Base-by-base conservation (phyloP, 441 rosid genomes). In the Raphanus hybrid region DNA sequence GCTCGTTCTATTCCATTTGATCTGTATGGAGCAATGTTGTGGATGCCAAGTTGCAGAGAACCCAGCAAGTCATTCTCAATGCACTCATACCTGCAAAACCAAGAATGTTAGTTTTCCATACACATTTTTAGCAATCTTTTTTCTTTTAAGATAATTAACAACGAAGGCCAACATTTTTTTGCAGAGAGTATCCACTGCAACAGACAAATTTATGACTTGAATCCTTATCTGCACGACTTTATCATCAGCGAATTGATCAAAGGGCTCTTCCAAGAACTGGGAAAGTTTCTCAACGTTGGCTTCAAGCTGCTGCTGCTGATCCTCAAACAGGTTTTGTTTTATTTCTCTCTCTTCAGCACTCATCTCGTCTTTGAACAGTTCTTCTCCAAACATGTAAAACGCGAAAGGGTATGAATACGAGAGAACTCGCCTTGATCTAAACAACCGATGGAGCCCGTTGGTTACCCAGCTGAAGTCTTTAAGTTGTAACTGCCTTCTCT, bases 231-330 rank as follows among this genome's bases (percentile, higher is more conserved):
- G 81, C 84, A 75, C 59, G 43, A 89, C 66, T 52, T 79, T 77
- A 34, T 69, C 70, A 70, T 82, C 86, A 16, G 71, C 29, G 57
- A 80, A 88, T 8, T 64, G 52, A 57, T 89, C 85, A 64, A 92
- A 90, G 0, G 86, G 81, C 85, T 90, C 97, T 45, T 84, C 91
- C 8, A 92, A 74, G 74, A 77, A 75, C 75, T 75, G 69, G 1
- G 95, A 92, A 12, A 92, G 97, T 80, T 81, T 89, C 85, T 92
- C 97, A 70, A 92, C 84, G 74, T 89, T 84, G 11, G 69, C 83
- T 80, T 90, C 93, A 73, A 90, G 86, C 72, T 86, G 95, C 84
- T 90, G 93, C 78, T 92, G 97, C 78, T 86, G 93, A 76, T 87
- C 87, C 86, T 92, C 97, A 78, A 92, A 92, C 76, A 92, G 78